Evolutionary conservation across 768 basidiomycete genomes (phyloP), one percentile per base, ranked within the genome.

Genomic region (Piloderma croceum): DNA sequence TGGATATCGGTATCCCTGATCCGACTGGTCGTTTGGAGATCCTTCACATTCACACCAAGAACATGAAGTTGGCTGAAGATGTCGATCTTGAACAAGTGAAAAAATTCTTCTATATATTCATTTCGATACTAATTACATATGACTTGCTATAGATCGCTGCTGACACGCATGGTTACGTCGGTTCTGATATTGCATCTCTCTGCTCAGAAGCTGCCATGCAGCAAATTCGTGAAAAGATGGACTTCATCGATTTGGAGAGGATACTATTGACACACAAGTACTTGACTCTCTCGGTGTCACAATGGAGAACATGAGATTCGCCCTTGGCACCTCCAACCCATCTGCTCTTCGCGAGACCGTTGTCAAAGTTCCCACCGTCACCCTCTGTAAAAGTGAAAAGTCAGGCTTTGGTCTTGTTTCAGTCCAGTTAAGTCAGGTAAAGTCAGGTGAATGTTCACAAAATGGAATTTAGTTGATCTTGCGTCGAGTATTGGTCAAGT

Each of bases 171-270:
- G 96, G 96, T 64, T 98, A 98, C 57, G 96, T 99, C 52, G 96
- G 96, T 61, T 96, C 96, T 25, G 96, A 99, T 73, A 61, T 99
- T 43, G 96, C 96, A 19, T 88, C 96, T 9, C 76, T 99, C 37
- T 99, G 96, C 63, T 98, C 96, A 2, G 96, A 99, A 62, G 96
- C 96, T 41, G 96, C 96, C 34, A 99, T 99, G 96, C 96, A 99
- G 70, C 96, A 99, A 62, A 99, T 99, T 49, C 89, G 96, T 61
- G 96, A 99, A 70, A 99, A 99, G 80, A 98, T 99, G 94, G 93
- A 97, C 52, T 68, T 91, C 51, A 91, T 94, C 48, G 91, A 93
- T 61, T 77, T 94, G 22, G 90, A 92, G 90, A 94, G 64, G 96
- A 99, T 58, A 97, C 94, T 36, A 99, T 99, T 57, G 96, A 99